Evolutionary conservation across 2,329 filamentous ascomycete species (phyloP), one percentile per base, ranked within the genome.

Genomic region (Pseudogymnoascus pannorum): DNA sequence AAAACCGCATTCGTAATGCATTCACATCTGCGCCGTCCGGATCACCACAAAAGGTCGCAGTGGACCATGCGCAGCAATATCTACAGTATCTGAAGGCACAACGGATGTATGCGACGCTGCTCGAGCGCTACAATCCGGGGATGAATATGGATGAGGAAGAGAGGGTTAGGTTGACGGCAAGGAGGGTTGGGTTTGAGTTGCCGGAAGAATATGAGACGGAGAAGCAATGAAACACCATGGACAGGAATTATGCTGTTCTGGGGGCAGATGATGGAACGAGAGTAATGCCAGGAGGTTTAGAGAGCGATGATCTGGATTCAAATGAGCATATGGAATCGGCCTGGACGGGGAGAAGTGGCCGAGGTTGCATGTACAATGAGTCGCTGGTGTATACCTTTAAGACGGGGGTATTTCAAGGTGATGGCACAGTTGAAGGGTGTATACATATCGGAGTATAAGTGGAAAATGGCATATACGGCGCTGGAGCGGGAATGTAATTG

Each of bases 91-190:
- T 94, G 18, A 84, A 85, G 68, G 87, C 92, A n/a, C 94, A 99
- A 78, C 81, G 92, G 59, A 84, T 84, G 72, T 97, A 97, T 73
- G 82, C 85, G 24, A 87, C 85, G 14, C 77, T 97, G 44, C 74
- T 97, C 36, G 92, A 97, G 76, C 82, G 92, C 68, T 97, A 99
- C 76, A 97, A 97, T 74, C 92, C 92, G 0, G 92, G 92, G 16
- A 91, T 95, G 85, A 84, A 85, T 67, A 90, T 96, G 87, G 85
- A 88, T 66, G 87, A 86, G 72, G 86, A 95, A 75, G 92, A 97
- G 78, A 81, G 90, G 64, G 86, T 97, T 42, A 78, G 91, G 62
- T 77, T 97, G 77, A 89, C 89, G 60, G 94, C 94, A 7, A 80
- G 91, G 75, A 84, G 90, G 72, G 92, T 97, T 40, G 94, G 93